Evolutionary conservation across 805 yeast genomes (phyloP).

Genomic region (Nakazawaea siamensis): DNA sequence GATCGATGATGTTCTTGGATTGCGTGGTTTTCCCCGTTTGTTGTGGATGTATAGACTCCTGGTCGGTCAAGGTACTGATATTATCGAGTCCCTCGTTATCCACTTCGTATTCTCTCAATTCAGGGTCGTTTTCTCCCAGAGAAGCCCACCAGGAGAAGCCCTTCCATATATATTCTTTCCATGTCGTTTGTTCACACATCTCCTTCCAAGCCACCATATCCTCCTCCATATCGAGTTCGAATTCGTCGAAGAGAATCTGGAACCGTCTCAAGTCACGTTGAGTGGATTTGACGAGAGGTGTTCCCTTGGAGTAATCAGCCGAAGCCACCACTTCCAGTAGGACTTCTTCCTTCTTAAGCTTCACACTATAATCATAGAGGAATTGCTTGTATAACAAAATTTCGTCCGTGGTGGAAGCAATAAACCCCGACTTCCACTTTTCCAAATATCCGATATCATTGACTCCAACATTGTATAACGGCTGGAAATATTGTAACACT

Average conservation of each 20-base stretch:
- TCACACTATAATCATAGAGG: constrained; percentile 39
- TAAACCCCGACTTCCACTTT: constrained; percentile 26
- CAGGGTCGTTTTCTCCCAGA: constrained; percentile 54
- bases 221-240: constrained; percentile 10
- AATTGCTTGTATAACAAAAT: constrained; percentile 45
- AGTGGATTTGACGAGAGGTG: constrained; percentile 19
- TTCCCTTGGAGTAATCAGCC: background rate
- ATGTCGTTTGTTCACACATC: constrained; percentile 40
- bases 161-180: constrained; percentile 55
- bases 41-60: constrained; percentile 3
- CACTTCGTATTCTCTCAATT: constrained; percentile 28
- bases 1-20: constrained; percentile 17
- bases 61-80: constrained; percentile 6
- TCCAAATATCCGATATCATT: constrained; percentile 40
- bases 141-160: constrained; percentile 86
- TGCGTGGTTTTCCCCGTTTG: background rate
- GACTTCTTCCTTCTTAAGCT: constrained; percentile 10
- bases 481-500: constrained; percentile 27
- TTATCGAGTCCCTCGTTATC: constrained; percentile 18
- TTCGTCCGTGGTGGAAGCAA: constrained; percentile 63
- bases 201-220: constrained; percentile 33
- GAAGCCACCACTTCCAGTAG: constrained; percentile 1
- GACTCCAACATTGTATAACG: constrained; percentile 57
- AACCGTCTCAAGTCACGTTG: constrained; percentile 30
- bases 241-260: constrained; percentile 18